These are phyloP conservation scores for Penicillium sp. DNA, from an alignment of 2,329 filamentous ascomycete genomes.

Conservation along the genomic window DNA sequence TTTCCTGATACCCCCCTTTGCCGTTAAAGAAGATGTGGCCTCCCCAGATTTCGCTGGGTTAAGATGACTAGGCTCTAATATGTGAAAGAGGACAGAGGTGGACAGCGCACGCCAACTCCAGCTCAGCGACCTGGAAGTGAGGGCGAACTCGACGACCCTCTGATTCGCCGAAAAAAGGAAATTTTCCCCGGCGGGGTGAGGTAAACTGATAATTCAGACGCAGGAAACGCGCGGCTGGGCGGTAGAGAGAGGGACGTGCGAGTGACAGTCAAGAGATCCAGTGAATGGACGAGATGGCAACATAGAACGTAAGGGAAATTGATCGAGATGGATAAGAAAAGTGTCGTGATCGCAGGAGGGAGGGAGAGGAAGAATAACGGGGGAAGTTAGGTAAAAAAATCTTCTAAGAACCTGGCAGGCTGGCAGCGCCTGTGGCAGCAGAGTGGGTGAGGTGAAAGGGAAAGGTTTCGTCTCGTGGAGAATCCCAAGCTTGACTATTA, in stretches of 20 bases:
- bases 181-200: constrained; percentile 22
- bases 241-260: constrained; percentile 46
- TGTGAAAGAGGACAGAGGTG: constrained; percentile 10
- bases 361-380: constrained; percentile 22
- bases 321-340: constrained; percentile 36
- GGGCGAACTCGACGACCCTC: constrained; percentile 2
- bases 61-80: constrained; percentile 9
- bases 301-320: constrained; percentile 51
- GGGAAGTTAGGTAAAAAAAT: constrained; percentile 46
- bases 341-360: constrained; percentile 24
- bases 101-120: not conserved
- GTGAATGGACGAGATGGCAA: constrained; percentile 35
- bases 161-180: constrained; percentile 16
- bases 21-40: constrained; percentile 4
- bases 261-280: constrained; percentile 27
- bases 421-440: not conserved
- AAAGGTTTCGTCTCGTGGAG: constrained; percentile 22
- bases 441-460: constrained; percentile 19
- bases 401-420: constrained; percentile 39
- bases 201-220: constrained; percentile 27
- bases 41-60: constrained; percentile 15
- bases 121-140: constrained; percentile 5
- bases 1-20: constrained; percentile 21
- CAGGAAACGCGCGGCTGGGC: constrained; percentile 47
- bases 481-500: constrained; percentile 24